Evolutionary conservation across 108 stramenopile genomes (phyloP), one percentile per base, ranked within the genome.

Genomic region (Heterococcus sp.): DNA sequence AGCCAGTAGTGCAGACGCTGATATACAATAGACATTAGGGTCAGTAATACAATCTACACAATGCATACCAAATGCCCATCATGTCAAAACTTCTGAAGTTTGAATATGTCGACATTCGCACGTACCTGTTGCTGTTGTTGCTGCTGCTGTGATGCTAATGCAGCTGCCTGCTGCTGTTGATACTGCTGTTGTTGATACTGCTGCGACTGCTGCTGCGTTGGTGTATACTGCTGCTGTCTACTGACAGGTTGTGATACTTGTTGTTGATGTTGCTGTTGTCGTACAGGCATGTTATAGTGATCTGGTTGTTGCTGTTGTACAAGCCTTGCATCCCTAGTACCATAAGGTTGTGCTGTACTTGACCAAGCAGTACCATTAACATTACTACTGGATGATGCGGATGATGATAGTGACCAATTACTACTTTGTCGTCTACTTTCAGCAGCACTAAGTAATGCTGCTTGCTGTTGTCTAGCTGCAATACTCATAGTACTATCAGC

Each of bases 381-480:
- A 35, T 27, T 64, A 64, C 5, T n/a, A 11, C 71, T 26, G 28
- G 71, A n/a, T 28, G 34, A 14, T 3, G 70, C 26, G 36, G 70
- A 14, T 28, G 37, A 29, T 14, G 27, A 28, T 14, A 27, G 70
- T 35, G 14, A 2, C 32, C n/a, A 14, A 28, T 38, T 31, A 33
- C n/a, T 1, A 1, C 40, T n/a, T 1, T 27, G 69, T 35, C 38
- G 2, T 39, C 3, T 31, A 21, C 72, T 29, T 58, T 1, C 26
- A 35, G 32, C 26, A 27, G 46, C 4, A 21, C 27, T 58, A 34
- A 35, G n/a, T 67, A n/a, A 67, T 66, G 21, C 75, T 66, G 75
- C 75, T 75, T 67, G 67, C 66, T 3, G 75, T 40, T 38, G 75
- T 75, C 3, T 37, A 68, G 75, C 75, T 75, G 67, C 75, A 75